These are phyloP conservation scores for Plasmopara halstedii DNA, from an alignment of 352 stramenopile genomes.

Conservation along the genomic window DNA sequence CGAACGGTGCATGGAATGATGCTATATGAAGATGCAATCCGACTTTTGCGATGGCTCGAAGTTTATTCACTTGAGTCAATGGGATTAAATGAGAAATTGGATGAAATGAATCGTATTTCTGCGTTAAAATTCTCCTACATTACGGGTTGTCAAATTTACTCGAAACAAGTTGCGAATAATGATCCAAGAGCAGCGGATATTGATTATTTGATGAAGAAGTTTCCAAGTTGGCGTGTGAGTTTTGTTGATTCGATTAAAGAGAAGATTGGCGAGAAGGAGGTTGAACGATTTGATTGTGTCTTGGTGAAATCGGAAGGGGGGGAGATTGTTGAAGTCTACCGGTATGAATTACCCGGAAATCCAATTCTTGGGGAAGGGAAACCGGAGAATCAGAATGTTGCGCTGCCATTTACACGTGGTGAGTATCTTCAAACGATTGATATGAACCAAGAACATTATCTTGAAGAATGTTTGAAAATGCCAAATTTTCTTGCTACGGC, in stretches of 20 bases:
- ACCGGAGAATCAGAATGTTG: constrained; percentile 85
- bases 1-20: constrained; percentile 86
- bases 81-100: constrained; percentile 55
- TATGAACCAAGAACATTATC: constrained; percentile 89
- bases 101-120: constrained; percentile 81
- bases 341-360: constrained; percentile 82
- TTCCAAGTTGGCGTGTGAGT: constrained; percentile 81
- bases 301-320: constrained; percentile 72
- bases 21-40: constrained; percentile 84
- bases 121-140: constrained; percentile 87
- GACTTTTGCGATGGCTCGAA: constrained; percentile 80
- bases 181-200: constrained; percentile 84
- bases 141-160: constrained; percentile 84
- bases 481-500: constrained; percentile 78
- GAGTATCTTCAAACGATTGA: constrained; percentile 87
- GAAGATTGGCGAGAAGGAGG: constrained; percentile 25
- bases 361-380: constrained; percentile 85
- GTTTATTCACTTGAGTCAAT: constrained; percentile 58
- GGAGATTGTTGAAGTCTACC: constrained; percentile 84
- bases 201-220: constrained; percentile 84
- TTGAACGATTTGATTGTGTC: constrained; percentile 58
- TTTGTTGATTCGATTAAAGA: constrained; percentile 76
- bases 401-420: constrained; percentile 75
- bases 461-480: constrained; percentile 85
- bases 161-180: constrained; percentile 61